These are phyloP conservation scores for Penicillium robsamsonii DNA, from an alignment of 495 filamentous ascomycete species.

Conservation along the genomic window DNA sequence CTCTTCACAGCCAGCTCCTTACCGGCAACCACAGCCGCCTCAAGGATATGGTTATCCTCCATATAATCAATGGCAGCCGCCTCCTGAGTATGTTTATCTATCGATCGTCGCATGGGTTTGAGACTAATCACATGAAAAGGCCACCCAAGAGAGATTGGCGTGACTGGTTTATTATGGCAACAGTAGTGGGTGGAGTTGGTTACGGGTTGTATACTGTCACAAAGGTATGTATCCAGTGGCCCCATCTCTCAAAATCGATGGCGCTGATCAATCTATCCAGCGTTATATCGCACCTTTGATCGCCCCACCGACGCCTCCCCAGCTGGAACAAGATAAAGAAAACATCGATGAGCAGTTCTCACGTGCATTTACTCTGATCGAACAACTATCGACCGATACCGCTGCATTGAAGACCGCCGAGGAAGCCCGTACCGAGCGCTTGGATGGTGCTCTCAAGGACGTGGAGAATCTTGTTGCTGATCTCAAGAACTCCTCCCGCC, in stretches of 20 bases:
- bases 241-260: neutral
- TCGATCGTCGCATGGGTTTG: neutral
- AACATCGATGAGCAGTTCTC: slow-evolving; percentile 89
- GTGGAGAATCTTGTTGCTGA: slow-evolving; percentile 79
- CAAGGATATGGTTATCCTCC: slow-evolving; percentile 66
- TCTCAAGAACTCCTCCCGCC: slow-evolving; percentile 71
- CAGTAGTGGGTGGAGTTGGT: slow-evolving; percentile 77
- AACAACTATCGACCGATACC: slow-evolving; percentile 88
- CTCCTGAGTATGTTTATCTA: slow-evolving; percentile 53
- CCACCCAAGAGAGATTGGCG: slow-evolving; percentile 87
- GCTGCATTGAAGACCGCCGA: slow-evolving; percentile 81
- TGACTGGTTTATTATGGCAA: slow-evolving; percentile 98
- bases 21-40: slow-evolving; percentile 53
- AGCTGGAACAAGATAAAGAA: slow-evolving; percentile 89
- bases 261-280: slow-evolving; percentile 35
- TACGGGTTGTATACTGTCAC: slow-evolving; percentile 85
- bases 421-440: slow-evolving; percentile 74
- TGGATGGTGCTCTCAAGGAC: slow-evolving; percentile 79
- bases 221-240: slow-evolving; percentile 60
- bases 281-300: slow-evolving; percentile 91
- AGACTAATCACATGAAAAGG: slow-evolving; percentile 25
- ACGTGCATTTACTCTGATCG: slow-evolving; percentile 84
- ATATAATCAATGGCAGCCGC: slow-evolving; percentile 70
- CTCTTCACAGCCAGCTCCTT: slow-evolving; percentile 49
- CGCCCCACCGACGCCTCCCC: slow-evolving; percentile 87